Percentiles rank a stretch among this genome's conserved stretches.
Conservation (phyloP, 1,139 yeast species). For the Scheffersomyces quercinus region DNA sequence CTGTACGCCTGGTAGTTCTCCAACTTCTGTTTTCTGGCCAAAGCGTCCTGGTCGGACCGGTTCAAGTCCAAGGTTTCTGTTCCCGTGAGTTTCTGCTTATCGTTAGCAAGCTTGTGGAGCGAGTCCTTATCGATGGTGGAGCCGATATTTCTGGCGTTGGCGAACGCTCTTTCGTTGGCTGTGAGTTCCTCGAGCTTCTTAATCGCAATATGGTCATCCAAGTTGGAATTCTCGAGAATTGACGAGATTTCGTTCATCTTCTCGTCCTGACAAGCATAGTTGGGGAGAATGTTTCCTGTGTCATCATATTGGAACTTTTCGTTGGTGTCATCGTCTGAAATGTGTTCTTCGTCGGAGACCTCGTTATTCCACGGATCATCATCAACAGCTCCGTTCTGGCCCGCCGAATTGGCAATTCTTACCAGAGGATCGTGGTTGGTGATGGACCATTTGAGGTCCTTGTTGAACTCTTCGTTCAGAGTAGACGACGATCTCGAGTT, state of each 20-base stretch:
- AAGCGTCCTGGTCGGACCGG: constrained; percentile 49
- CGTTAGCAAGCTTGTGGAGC: constrained; percentile 36
- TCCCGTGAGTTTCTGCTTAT: constrained; percentile 49
- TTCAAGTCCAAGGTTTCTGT: constrained; percentile 37
- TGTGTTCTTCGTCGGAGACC: constrained; percentile 64
- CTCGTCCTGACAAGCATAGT: constrained; percentile 52
- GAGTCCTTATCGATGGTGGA: constrained; percentile 45
- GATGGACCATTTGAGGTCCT: constrained; percentile 49
- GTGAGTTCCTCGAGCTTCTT: constrained; percentile 56
- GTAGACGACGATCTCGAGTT: constrained; percentile 39
- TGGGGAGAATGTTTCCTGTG: constrained; percentile 61
- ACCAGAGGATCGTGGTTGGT: constrained; percentile 62
- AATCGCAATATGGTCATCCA: constrained; percentile 42
- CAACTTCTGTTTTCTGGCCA: constrained; percentile 43
- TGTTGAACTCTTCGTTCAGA: constrained; percentile 37
- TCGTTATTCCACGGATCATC: constrained; percentile 40
- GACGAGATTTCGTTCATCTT: constrained; percentile 43
- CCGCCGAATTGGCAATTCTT: constrained; percentile 28
- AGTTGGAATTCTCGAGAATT: constrained; percentile 47
- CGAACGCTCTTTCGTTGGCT: constrained; percentile 61
- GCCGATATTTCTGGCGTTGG: constrained; percentile 58
- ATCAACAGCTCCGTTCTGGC: constrained; percentile 5
- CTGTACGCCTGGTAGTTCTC: constrained; percentile 52
- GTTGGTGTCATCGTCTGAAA: constrained; percentile 60
- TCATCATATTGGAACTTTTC: constrained; percentile 63